Conservation (phyloP, 2,329 filamentous ascomycete genomes). For the Colletotrichum chrysophilum region DNA sequence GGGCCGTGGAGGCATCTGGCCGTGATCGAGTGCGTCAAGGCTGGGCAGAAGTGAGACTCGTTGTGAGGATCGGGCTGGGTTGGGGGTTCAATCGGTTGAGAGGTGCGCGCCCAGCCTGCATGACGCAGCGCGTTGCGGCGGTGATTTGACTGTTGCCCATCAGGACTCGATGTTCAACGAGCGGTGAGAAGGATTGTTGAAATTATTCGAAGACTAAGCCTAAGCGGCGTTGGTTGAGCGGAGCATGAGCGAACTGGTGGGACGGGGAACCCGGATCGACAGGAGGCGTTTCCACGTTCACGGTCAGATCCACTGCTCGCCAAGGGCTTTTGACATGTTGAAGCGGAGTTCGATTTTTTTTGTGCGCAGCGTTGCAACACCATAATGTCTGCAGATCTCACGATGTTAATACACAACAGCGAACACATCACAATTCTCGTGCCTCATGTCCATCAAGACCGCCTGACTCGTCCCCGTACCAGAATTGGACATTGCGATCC, state of each 20-base stretch:
- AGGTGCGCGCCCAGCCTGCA: not conserved
- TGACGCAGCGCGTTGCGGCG: not conserved
- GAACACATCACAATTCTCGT: not conserved
- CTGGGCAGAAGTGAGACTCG: not conserved
- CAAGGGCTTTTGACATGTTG: not conserved
- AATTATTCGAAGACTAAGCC: not conserved
- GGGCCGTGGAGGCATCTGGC: constrained; percentile 21
- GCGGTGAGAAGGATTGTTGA: not conserved
- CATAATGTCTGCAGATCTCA: not conserved
- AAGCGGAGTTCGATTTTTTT: not conserved
- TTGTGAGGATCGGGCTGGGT: not conserved
- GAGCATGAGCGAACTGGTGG: not conserved
- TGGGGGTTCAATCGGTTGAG: not conserved
- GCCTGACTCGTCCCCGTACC: not conserved
- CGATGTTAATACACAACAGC: not conserved
- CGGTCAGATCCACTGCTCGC: not conserved
- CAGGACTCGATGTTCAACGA: not conserved
- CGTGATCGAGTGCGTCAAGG: constrained; percentile 26
- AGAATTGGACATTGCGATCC: not conserved
- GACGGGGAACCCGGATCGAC: not conserved
- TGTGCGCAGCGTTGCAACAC: not conserved
- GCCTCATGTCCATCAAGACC: not conserved
- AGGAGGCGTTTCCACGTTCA: not conserved
- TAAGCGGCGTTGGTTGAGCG: not conserved
- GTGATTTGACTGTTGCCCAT: not conserved